Conservation (phyloP, 2,329 filamentous ascomycete species). For the Trichoderma cornu-damae region DNA sequence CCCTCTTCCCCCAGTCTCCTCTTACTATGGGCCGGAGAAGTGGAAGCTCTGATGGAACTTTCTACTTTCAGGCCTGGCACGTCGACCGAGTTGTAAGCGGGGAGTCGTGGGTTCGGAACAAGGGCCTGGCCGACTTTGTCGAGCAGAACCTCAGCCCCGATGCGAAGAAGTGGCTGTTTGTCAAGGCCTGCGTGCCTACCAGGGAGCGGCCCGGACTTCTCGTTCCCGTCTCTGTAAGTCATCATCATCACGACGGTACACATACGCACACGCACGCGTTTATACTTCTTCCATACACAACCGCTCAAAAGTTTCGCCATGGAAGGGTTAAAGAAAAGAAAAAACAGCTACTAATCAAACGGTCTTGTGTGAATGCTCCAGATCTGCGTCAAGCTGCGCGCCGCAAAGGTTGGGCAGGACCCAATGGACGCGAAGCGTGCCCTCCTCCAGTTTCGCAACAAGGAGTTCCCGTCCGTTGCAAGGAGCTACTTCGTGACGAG, state of each 20-base stretch:
- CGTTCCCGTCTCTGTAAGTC: conserved; percentile 18
- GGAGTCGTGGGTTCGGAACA: conserved; percentile 17
- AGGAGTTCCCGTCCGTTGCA: conserved; percentile 15
- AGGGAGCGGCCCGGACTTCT: conserved; percentile 9
- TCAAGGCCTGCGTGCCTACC: conserved; percentile 18
- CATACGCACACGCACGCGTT: too few species aligned
- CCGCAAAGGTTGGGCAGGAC: conserved; percentile 15
- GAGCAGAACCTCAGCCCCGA: conserved; percentile 14
- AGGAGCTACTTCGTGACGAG: conserved; percentile 12
- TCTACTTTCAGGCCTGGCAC: conserved; percentile 20
- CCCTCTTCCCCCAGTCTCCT: neutral
- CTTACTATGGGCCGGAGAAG: conserved; percentile 15
- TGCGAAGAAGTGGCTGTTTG: conserved; percentile 14
- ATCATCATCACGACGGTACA: neutral
- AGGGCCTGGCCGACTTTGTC: conserved; percentile 18
- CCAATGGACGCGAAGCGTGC: conserved; percentile 9
- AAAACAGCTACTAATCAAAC: neutral
- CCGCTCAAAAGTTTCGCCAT: too few species aligned
- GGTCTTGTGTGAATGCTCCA: neutral
- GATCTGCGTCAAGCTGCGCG: conserved; percentile 17
- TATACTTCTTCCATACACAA: too few species aligned
- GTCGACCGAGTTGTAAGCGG: conserved; percentile 11
- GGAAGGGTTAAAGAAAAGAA: too few species aligned
- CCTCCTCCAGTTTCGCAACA: conserved; percentile 17
- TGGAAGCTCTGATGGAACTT: conserved; percentile 16